A percentile compares a stretch with the other conserved stretches of the same genome.
phyloP scores from a whole-genome alignment of 305 asterid genomes.

The Salvia sclarea region DNA sequence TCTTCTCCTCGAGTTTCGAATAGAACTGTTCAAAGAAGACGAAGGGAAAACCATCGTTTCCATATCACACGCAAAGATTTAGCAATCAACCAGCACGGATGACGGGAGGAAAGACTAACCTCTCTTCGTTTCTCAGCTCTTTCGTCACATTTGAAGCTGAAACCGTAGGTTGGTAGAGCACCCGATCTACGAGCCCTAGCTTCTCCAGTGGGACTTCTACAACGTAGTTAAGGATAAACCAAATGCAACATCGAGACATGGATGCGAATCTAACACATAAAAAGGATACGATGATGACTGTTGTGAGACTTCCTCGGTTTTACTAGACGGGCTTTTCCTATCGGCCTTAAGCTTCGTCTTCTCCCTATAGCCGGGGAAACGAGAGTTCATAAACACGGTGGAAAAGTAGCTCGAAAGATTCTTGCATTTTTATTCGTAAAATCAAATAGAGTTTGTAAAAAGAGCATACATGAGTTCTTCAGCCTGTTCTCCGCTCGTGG shows the following conservation, averaged over 20 bases:
- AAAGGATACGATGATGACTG: slow-evolving; percentile 68
- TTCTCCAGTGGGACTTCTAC: slow-evolving; percentile 71
- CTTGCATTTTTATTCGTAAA: slow-evolving; percentile 6
- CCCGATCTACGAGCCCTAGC: slow-evolving; percentile 60
- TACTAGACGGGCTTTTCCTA: slow-evolving; percentile 49
- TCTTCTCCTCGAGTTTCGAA: slow-evolving; percentile 88
- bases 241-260: not conserved
- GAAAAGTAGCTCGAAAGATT: slow-evolving; percentile 10
- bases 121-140: slow-evolving; percentile 94
- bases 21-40: slow-evolving; percentile 59
- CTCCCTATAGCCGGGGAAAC: slow-evolving; percentile 56
- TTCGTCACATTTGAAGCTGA: slow-evolving; percentile 90
- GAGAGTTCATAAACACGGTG: slow-evolving; percentile 32
- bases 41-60: slow-evolving; percentile 21
- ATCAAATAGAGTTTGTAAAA: slow-evolving; percentile 12
- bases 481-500: slow-evolving; percentile 50
- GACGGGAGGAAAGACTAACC: slow-evolving; percentile 52
- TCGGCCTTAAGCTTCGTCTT: slow-evolving; percentile 50
- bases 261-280: not conserved
- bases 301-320: slow-evolving; percentile 51
- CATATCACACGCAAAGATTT: slow-evolving; percentile 18
- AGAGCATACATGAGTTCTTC: slow-evolving; percentile 57
- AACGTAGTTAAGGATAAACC: slow-evolving; percentile 50
- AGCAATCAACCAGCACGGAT: not conserved
- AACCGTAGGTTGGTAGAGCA: slow-evolving; percentile 72